phyloP scores from a whole-genome alignment of 208 protist species.

The Leishmania lainsoni region DNA sequence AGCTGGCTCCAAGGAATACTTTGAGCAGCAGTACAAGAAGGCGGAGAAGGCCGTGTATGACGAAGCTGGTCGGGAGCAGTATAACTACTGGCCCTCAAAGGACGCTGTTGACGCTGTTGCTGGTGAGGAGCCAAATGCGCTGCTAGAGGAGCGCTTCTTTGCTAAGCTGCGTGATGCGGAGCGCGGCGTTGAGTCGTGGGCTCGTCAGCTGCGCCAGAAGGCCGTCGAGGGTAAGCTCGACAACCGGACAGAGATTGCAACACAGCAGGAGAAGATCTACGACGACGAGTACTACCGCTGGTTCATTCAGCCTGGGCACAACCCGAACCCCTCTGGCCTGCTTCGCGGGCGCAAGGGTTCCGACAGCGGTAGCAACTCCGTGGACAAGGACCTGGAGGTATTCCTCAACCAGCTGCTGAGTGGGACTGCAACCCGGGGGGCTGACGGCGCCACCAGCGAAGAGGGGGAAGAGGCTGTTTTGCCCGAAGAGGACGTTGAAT shows the following conservation, averaged over 20 bases:
- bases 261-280: slow-evolving; percentile 91
- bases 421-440: slow-evolving; percentile 2
- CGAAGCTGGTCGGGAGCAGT: slow-evolving; percentile 53
- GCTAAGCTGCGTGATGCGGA: slow-evolving; percentile 57
- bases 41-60: slow-evolving; percentile 85
- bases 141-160: slow-evolving; percentile 83
- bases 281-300: slow-evolving; percentile 94
- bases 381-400: slow-evolving; percentile 67
- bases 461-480: neutral
- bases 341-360: slow-evolving; percentile 42
- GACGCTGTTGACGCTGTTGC: slow-evolving; percentile 55
- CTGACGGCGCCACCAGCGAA: neutral
- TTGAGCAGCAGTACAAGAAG: slow-evolving; percentile 84
- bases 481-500: slow-evolving; percentile 10
- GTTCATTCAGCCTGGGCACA: slow-evolving; percentile 89
- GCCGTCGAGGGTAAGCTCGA: slow-evolving; percentile 65
- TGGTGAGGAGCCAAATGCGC: slow-evolving; percentile 47
- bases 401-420: slow-evolving; percentile 55
- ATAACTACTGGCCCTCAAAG: slow-evolving; percentile 86
- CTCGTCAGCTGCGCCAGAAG: slow-evolving; percentile 66
- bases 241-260: slow-evolving; percentile 82
- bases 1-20: slow-evolving; percentile 85
- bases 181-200: slow-evolving; percentile 79
- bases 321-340: slow-evolving; percentile 89
- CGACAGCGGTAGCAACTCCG: slow-evolving; percentile 11